These are phyloP conservation scores for Neopestalotiopsis clavispora DNA, from an alignment of 2,329 filamentous ascomycete genomes.

Conservation along the genomic window DNA sequence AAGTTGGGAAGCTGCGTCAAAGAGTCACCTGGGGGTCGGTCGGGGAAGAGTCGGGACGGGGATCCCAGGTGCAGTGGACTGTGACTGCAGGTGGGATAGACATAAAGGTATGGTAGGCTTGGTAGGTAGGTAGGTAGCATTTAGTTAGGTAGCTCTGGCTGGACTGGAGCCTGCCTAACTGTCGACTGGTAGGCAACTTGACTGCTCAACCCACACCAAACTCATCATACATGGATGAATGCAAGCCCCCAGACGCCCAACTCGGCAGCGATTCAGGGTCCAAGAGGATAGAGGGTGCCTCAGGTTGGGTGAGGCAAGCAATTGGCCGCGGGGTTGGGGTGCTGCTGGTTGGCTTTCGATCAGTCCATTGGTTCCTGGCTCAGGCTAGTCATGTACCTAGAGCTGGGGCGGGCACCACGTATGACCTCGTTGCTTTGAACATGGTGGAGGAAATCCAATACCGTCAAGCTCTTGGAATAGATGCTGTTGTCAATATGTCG, in stretches of 20 bases:
- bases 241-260: neutral
- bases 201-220: neutral
- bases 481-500: too few species aligned
- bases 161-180: neutral
- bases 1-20: neutral
- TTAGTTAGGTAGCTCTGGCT: neutral
- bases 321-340: neutral
- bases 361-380: neutral
- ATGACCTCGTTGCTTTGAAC: neutral
- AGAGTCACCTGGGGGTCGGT: conserved; percentile 6
- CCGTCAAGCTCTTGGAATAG: too few species aligned
- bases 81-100: neutral
- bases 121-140: neutral
- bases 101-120: neutral
- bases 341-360: neutral
- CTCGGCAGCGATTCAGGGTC: neutral
- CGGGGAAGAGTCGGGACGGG: conserved; percentile 7
- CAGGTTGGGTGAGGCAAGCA: neutral
- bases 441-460: too few species aligned
- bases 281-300: neutral
- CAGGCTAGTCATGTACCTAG: neutral
- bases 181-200: neutral
- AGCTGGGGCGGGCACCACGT: neutral
- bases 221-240: neutral
- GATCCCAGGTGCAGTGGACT: neutral